Conservation (phyloP, 805 yeast species). For the Metschnikowia arizonensis region DNA sequence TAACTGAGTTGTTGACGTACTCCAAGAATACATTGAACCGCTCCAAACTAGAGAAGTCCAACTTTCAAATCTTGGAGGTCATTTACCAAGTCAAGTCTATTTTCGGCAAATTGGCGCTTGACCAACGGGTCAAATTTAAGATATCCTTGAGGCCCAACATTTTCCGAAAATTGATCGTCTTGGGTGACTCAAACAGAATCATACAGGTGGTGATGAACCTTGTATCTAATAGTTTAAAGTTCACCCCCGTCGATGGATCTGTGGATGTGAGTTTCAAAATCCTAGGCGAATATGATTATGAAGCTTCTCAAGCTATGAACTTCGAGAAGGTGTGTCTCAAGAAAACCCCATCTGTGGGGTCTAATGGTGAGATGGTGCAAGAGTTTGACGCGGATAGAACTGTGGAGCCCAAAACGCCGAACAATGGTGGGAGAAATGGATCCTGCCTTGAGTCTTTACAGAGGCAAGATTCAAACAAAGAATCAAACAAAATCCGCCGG, state of each 20-base stretch:
- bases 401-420: not conserved
- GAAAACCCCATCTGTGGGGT: not conserved
- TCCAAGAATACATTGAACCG: constrained; percentile 87
- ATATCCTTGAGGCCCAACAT: constrained; percentile 61
- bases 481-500: not conserved
- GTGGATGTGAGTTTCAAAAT: constrained; percentile 61
- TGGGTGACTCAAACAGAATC: constrained; percentile 87
- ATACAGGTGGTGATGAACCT: constrained; percentile 90
- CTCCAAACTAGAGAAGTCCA: constrained; percentile 75
- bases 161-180: constrained; percentile 59
- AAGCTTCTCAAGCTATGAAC: constrained; percentile 12
- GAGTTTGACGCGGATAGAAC: not conserved
- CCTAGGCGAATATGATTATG: constrained; percentile 64
- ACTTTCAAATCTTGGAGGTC: constrained; percentile 75
- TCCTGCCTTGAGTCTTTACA: not conserved
- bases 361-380: not conserved
- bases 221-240: constrained; percentile 85
- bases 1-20: constrained; percentile 87
- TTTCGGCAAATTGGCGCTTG: constrained; percentile 74
- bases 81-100: constrained; percentile 82
- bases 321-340: constrained; percentile 15
- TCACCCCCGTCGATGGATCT: constrained; percentile 85
- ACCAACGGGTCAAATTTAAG: constrained; percentile 66
- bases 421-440: not conserved
- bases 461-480: not conserved